Conservation (phyloP, 352 stramenopile species). For the Saprolegnia parasitica region DNA sequence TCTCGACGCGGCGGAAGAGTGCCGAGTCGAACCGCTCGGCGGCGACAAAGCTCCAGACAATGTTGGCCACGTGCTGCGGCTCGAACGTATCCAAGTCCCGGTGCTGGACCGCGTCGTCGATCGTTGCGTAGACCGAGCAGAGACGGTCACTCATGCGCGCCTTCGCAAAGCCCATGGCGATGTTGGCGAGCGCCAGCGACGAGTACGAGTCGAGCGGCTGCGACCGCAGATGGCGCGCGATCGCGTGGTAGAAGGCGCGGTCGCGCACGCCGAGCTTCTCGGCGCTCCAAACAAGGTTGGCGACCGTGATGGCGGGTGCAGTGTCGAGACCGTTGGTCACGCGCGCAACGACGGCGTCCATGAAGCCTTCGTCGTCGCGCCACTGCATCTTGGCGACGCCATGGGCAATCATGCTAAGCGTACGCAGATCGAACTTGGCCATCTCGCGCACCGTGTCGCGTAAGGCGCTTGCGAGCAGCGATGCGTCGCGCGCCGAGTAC, state of each 20-base stretch:
- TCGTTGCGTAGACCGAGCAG: background rate
- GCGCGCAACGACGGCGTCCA: background rate
- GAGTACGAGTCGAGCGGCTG: background rate
- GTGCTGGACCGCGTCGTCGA: background rate
- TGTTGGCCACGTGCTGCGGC: background rate
- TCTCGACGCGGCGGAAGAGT: background rate
- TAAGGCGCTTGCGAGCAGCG: background rate
- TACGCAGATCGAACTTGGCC: background rate
- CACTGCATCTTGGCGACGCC: slow-evolving; percentile 2
- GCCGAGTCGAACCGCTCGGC: background rate
- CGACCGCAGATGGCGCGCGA: background rate
- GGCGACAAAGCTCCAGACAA: slow-evolving; percentile 4
- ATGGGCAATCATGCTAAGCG: background rate
- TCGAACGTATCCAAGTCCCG: background rate
- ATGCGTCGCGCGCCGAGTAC: background rate
- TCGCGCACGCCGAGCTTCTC: slow-evolving; percentile 6
- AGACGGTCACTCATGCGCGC: background rate
- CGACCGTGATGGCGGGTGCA: background rate
- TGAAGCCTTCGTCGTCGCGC: background rate
- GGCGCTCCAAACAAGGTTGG: background rate
- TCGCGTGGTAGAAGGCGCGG: slow-evolving; percentile 2
- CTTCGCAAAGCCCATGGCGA: slow-evolving; percentile 6
- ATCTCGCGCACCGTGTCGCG: background rate
- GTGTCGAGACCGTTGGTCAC: background rate
- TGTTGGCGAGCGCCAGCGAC: slow-evolving; percentile 1